phyloP scores from a whole-genome alignment of 2,329 filamentous ascomycete species.

The Neurospora sp. region DNA sequence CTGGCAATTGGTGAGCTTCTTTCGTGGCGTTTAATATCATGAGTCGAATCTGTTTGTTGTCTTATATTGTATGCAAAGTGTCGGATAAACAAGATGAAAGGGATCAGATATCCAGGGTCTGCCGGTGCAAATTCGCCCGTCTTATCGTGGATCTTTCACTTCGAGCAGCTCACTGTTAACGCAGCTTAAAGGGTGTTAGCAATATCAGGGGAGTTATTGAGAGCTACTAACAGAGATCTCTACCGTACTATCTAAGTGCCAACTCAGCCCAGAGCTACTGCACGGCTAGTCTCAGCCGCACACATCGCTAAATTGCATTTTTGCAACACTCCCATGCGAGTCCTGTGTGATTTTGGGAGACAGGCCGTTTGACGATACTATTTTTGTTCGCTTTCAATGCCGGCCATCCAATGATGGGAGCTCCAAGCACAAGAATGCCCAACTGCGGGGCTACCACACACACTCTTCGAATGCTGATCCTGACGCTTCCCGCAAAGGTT shows the following conservation, averaged over 20 bases:
- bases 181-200: not conserved
- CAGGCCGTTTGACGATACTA: not conserved
- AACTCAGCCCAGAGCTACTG: not conserved
- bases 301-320: not conserved
- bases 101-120: not conserved
- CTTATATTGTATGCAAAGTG: not conserved
- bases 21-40: not conserved
- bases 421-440: not conserved
- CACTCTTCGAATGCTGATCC: not conserved
- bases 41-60: not conserved
- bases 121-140: not conserved
- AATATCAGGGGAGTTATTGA: rapidly evolving
- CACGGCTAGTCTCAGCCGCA: not conserved
- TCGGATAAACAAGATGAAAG: not conserved
- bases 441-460: not conserved
- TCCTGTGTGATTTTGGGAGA: not conserved
- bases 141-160: not conserved
- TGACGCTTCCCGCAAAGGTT: not conserved
- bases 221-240: not conserved
- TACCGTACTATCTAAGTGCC: not conserved
- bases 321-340: not conserved
- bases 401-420: not conserved
- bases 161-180: not conserved
- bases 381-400: not conserved
- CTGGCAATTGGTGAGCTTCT: not conserved